Conservation (phyloP, 257 asterid genomes). For the Rhazya stricta region DNA sequence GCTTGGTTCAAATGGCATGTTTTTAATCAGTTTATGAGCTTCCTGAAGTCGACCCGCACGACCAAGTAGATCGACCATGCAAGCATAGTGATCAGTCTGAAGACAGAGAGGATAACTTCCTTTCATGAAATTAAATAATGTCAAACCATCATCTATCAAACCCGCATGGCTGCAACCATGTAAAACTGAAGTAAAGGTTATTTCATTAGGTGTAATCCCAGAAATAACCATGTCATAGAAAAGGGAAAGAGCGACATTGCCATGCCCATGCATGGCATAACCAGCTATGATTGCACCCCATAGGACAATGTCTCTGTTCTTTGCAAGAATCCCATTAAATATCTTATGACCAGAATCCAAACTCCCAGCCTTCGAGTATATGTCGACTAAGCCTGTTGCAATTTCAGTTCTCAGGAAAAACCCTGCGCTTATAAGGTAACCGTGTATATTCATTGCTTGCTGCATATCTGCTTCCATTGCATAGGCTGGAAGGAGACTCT, state of each 20-base stretch:
- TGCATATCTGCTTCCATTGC: conserved; percentile 63
- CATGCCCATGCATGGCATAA: conserved; percentile 76
- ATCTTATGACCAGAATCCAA: conserved; percentile 52
- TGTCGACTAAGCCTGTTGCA: conserved; percentile 66
- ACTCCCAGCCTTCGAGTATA: conserved; percentile 74
- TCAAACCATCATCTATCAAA: conserved; percentile 71
- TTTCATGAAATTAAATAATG: conserved; percentile 54
- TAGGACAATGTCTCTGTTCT: conserved; percentile 58
- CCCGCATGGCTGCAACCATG: conserved; percentile 92
- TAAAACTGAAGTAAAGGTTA: conserved; percentile 73
- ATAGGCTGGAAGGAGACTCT: conserved; percentile 84
- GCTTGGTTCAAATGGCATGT: conserved; percentile 49
- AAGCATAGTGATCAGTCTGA: conserved; percentile 63
- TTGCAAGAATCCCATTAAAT: conserved; percentile 39
- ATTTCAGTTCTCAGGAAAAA: conserved; percentile 55
- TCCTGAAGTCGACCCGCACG: conserved; percentile 76
- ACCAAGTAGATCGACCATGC: conserved; percentile 94
- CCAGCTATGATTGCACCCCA: conserved; percentile 87
- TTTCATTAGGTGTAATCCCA: conserved; percentile 68
- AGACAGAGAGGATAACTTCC: conserved; percentile 39
- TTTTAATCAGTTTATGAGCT: conserved; percentile 53
- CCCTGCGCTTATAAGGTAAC: conserved; percentile 67
- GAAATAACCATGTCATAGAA: conserved; percentile 72
- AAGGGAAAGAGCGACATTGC: conserved; percentile 53
- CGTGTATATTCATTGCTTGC: conserved; percentile 63